Conservation (phyloP, 371 early-diverging fungal species). For the Dichotomocladium elegans region DNA sequence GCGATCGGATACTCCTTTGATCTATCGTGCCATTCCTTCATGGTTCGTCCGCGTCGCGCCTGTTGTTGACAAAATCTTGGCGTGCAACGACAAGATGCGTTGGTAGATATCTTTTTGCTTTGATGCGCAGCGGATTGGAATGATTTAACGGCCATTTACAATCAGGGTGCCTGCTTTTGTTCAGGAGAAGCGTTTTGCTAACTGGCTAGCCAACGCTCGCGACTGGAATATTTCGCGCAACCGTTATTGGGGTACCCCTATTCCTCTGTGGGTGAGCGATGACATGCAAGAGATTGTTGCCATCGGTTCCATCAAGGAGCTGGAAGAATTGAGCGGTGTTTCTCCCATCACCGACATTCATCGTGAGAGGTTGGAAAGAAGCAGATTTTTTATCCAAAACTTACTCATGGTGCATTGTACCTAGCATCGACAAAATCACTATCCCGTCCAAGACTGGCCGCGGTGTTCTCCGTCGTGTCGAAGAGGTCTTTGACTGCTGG, state of each 20-base stretch:
- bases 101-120: constrained; percentile 54
- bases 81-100: constrained; percentile 87
- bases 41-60: constrained; percentile 98
- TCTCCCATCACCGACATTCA: constrained; percentile 95
- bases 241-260: constrained; percentile 99
- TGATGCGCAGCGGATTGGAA: not conserved
- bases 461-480: constrained; percentile 88
- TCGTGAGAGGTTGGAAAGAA: constrained; percentile 70
- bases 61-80: constrained; percentile 82
- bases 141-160: not conserved
- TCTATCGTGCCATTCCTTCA: constrained; percentile 97
- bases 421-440: constrained; percentile 91
- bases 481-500: constrained; percentile 99
- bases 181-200: constrained; percentile 97
- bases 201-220: constrained; percentile 98
- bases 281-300: constrained; percentile 94
- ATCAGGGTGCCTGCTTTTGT: constrained; percentile 93
- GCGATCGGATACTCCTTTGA: constrained; percentile 98
- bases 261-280: constrained; percentile 98
- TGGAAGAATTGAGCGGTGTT: constrained; percentile 89
- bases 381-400: not conserved
- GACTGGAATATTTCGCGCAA: constrained; percentile 99
- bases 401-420: not conserved
- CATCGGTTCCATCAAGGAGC: constrained; percentile 95
- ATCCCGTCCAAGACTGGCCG: constrained; percentile 94